Percentiles rank a stretch among this genome's conserved stretches.
Conservation (phyloP, 176 grass and related monocot genomes). For the Bonia amplexicaulis region DNA sequence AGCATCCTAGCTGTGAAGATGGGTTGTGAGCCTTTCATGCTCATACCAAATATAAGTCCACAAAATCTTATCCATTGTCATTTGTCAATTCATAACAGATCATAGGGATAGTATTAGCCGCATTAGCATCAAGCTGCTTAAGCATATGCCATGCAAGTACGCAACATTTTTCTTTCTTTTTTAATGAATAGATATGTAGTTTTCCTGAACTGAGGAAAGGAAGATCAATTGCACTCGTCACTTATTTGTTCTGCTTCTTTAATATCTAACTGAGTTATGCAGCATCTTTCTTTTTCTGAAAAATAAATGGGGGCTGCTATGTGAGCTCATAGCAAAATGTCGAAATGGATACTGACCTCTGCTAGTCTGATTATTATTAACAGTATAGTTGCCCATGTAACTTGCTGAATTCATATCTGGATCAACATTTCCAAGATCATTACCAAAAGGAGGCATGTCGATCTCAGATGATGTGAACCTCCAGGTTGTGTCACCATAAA, state of each 20-base stretch:
- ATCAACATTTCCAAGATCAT: conserved; percentile 60
- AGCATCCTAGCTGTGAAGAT: background rate
- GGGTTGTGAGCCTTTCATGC: background rate
- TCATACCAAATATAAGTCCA: conserved; percentile 16
- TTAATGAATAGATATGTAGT: background rate
- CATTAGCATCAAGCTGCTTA: conserved; percentile 8
- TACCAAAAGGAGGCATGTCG: conserved; percentile 59
- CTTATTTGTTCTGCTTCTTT: background rate
- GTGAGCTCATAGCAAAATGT: conserved; percentile 19
- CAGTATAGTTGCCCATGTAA: conserved; percentile 60
- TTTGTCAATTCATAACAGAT: background rate
- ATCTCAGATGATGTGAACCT: conserved; percentile 57
- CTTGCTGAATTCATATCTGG: conserved; percentile 44
- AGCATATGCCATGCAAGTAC: background rate
- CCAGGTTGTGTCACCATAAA: conserved; percentile 70
- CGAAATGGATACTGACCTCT: conserved; percentile 53
- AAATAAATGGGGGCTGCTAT: background rate
- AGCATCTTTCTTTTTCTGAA: background rate
- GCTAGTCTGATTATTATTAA: conserved; percentile 65
- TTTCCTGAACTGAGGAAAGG: conserved; percentile 13
- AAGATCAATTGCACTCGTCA: background rate
- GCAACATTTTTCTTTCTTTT: background rate
- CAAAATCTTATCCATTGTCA: background rate
- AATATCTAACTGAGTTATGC: background rate
- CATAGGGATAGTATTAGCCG: background rate